Evolutionary conservation across 1,139 yeast species (phyloP).

Genomic region (Hanseniaspora gamundiae): DNA sequence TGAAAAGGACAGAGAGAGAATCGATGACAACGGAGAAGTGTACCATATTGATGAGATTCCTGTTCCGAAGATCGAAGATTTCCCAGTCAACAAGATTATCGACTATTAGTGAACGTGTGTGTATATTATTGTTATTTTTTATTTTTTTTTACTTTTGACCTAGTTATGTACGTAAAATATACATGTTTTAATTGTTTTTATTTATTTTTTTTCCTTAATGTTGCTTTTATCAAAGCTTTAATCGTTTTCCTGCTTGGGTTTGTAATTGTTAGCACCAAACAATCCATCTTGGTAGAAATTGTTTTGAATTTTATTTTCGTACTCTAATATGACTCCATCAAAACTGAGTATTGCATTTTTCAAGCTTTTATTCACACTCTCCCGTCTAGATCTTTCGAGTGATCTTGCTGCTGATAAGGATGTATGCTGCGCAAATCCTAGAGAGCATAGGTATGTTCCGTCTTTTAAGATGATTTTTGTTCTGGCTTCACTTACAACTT

Average conservation of each 20-base stretch:
- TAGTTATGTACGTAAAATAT: no score
- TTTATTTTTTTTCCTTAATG: no score
- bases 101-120: conserved; percentile 4
- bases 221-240: neutral
- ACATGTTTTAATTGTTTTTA: no score
- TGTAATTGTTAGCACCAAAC: neutral
- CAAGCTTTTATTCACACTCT: neutral
- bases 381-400: neutral
- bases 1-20: conserved; percentile 76
- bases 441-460: conserved; percentile 19
- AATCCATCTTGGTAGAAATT: conserved; percentile 2
- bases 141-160: no score
- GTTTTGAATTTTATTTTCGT: neutral
- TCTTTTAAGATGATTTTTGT: conserved; percentile 21
- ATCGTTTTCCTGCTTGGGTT: neutral
- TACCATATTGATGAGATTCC: conserved; percentile 67
- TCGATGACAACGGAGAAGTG: conserved; percentile 78
- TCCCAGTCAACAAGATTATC: conserved; percentile 28
- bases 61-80: conserved; percentile 46
- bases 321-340: neutral
- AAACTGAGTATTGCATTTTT: conserved; percentile 1
- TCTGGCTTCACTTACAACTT: conserved; percentile 20
- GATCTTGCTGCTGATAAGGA: neutral
- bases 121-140: neutral
- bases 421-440: conserved; percentile 15